Evolutionary conservation across 2,329 filamentous ascomycete species (phyloP), one percentile per base, ranked within the genome.

Genomic region (Botrytis paeoniae): DNA sequence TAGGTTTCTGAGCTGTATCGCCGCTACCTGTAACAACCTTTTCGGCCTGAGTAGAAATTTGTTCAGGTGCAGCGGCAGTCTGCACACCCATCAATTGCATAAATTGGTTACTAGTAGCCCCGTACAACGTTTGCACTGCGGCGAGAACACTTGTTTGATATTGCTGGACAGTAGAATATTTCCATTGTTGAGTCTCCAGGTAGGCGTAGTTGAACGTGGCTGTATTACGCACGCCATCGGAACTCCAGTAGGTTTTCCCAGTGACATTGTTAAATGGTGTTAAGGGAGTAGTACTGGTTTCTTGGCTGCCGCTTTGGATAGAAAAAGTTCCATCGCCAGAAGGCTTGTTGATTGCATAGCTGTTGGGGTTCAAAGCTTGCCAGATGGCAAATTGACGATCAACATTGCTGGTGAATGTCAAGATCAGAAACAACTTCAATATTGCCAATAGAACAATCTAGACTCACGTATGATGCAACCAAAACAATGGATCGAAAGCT

Each of bases 311-410:
- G 16, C 83, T 82, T 1, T 84, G 78, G 10, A 86, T 88, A 0
- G 89, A 91, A 78, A 89, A 94, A 2, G 90, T 92, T 20, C 85
- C 85, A 54, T 85, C 86, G n/a, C 81, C 83, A 69, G 85, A 87
- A 10, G 83, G 77, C 74, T 88, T 86, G 0, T 90, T 86, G 35
- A 85, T 82, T 8, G 94, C 87, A 83, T 90, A 95, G 41, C 87
- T 87, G 32, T 89, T 83, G 0, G 91, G 92, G 75, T 96, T 87
- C 22, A 96, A 81, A 1, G 86, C 84, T 82, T 96, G 92, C 92
- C 92, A 96, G 74, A 97, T 87, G 45, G 92, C 89, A 75, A 94
- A 89, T 41, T 93, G 82, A 4, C 93, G 88, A 79, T 97, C 93
- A 12, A 94, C 87, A 81, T 92, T 94, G 3, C 77, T 79, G 18